A percentile compares a stretch with the other conserved stretches of the same genome.
Evolutionary conservation across 495 filamentous ascomycete species (phyloP).

Genomic region (Penicillium odoratum): DNA sequence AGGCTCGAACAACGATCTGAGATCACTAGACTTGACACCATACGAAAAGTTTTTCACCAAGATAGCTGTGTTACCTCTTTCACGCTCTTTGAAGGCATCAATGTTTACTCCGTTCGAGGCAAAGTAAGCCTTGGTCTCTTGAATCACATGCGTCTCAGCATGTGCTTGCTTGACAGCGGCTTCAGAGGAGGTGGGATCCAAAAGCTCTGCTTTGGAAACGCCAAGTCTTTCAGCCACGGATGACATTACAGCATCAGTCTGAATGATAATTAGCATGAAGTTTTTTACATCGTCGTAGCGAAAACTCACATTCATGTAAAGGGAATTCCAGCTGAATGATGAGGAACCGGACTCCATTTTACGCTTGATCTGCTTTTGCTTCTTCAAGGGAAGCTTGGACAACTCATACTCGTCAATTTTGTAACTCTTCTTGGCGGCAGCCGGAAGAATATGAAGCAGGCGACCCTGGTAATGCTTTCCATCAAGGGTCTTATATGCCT

Average conservation of each 20-base stretch:
- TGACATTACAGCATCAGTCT: constrained; percentile 87
- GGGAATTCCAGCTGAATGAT: constrained; percentile 92
- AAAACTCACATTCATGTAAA: constrained; percentile 86
- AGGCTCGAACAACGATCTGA: constrained; percentile 51
- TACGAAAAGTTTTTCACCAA: constrained; percentile 94
- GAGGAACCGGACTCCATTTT: constrained; percentile 73
- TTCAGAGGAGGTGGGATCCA: constrained; percentile 91
- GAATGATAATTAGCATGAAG: constrained; percentile 25
- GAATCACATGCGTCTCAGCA: constrained; percentile 93
- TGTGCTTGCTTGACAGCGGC: constrained; percentile 95
- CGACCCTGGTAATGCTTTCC: constrained; percentile 86
- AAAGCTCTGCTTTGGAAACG: constrained; percentile 81
- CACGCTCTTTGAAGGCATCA: constrained; percentile 78
- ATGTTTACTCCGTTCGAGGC: constrained; percentile 82
- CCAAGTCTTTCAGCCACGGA: constrained; percentile 85
- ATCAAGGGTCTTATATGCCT: constrained; percentile 74
- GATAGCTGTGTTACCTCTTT: constrained; percentile 83
- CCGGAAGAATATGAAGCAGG: constrained; percentile 84
- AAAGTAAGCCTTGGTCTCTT: constrained; percentile 94
- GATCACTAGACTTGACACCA: constrained; percentile 62
- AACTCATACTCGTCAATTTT: constrained; percentile 84
- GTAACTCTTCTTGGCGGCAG: constrained; percentile 73
- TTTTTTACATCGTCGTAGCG: not conserved
- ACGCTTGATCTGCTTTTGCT: constrained; percentile 84
- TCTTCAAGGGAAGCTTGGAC: constrained; percentile 87